Evolutionary conservation across 1,284 basidiomycete species (phyloP).

Genomic region (Sporisorium sorghi): DNA sequence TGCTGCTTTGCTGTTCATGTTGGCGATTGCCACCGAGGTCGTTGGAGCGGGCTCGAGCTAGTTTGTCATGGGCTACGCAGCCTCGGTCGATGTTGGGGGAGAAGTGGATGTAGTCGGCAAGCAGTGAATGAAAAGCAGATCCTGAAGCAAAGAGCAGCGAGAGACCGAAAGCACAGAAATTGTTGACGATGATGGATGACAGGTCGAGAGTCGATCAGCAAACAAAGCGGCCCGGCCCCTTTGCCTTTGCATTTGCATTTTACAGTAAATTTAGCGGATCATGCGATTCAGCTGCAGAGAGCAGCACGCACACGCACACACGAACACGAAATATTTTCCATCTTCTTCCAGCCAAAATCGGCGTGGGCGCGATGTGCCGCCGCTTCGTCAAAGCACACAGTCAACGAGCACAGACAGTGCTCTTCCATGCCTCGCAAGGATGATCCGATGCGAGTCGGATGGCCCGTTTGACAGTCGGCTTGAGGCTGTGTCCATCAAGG

Average conservation of each 20-base stretch:
- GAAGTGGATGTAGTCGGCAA: background rate
- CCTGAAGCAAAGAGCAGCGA: background rate
- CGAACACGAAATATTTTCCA: background rate
- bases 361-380: background rate
- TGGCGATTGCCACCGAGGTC: background rate
- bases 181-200: slow-evolving; percentile 2
- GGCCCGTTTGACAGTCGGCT: background rate
- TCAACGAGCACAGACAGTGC: no score
- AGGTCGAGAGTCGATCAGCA: background rate
- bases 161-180: background rate
- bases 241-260: background rate
- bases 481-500: background rate
- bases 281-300: background rate
- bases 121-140: background rate
- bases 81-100: background rate
- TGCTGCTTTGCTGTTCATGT: slow-evolving; percentile 60
- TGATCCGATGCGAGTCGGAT: background rate
- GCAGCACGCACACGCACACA: slow-evolving; percentile 6
- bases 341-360: slow-evolving; percentile 5
- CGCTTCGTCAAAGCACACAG: slow-evolving; percentile 1
- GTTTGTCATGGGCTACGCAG: background rate
- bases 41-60: background rate
- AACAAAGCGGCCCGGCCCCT: background rate
- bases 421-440: background rate
- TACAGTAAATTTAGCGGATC: no score